Base-by-base conservation (phyloP, 352 stramenopile genomes). In the Phytopythium litorale region DNA sequence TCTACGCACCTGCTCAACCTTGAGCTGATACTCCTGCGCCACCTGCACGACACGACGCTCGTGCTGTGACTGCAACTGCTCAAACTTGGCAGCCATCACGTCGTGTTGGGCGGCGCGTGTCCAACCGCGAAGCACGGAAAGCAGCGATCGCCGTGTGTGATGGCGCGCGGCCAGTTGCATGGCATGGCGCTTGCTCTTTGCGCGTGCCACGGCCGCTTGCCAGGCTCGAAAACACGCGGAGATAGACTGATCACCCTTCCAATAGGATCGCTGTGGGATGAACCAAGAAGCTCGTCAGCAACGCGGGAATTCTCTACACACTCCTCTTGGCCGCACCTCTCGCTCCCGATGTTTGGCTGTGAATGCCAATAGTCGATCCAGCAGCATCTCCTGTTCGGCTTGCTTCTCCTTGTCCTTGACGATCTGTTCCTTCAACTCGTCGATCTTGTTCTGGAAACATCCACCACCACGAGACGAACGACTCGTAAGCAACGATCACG, bases 11-110 rank as follows among this genome's bases (percentile, higher is more conserved):
- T 79, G 75, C 18, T 75, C 35, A 19, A 80, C 71, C 65, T 77
- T 76, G 13, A 78, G 56, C 33, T 79, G 70, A 37, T 80, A 79
- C 43, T 81, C 75, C 42, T 70, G 71, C 11, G 60, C 63, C 23
- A 70, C 64, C 18, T 70, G 61, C 0, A 73, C 58, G 33, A 83
- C 63, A 12, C 32, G 67, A 42, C 67, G 53, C 28, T 78, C 72
- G 28, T 73, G 66, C 52, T 79, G 68, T 13, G 68, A 58, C 50
- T 80, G 62, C 37, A 82, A 52, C 33, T 66, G 53, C 37, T 49
- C 37, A 21, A 49, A 7, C 21, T 33, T 21, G 0, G 33, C 38
- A 7, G n/a, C 13, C 4, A 50, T 16, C 15, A 23, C 21, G 12
- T 58, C 1, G 58, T 66, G 18, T 67, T 58, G 52, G 58, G 30